These are phyloP conservation scores for Colletotrichum tamarilloi DNA, from an alignment of 2,329 filamentous ascomycete species.

Conservation along the genomic window DNA sequence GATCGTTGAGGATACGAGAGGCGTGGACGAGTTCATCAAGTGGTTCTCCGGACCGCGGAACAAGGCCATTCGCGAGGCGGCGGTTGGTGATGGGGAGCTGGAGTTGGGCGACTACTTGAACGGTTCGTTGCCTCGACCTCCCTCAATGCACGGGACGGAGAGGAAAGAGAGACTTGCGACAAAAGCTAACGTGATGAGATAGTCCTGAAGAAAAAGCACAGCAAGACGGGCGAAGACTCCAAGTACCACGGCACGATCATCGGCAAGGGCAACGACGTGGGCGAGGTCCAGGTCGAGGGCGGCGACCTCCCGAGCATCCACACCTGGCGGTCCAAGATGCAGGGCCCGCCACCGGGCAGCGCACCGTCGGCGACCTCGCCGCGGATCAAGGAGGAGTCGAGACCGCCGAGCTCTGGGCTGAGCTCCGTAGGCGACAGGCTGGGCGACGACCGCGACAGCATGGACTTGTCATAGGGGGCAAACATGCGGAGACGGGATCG, in stretches of 20 bases:
- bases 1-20: constrained; percentile 70
- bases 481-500: not conserved
- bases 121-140: constrained; percentile 54
- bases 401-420: constrained; percentile 65
- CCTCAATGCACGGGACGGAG: not conserved
- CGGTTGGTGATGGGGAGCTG: constrained; percentile 74
- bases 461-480: constrained; percentile 54
- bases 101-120: constrained; percentile 78
- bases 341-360: constrained; percentile 39
- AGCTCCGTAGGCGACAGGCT: constrained; percentile 65
- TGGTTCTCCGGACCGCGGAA: constrained; percentile 84
- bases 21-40: constrained; percentile 79
- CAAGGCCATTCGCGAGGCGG: constrained; percentile 84
- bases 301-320: constrained; percentile 74
- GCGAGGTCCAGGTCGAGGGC: constrained; percentile 82
- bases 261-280: constrained; percentile 75
- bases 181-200: not conserved
- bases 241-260: constrained; percentile 88
- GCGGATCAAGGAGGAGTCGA: constrained; percentile 45
- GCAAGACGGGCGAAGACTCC: constrained; percentile 87
- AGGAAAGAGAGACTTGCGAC: not conserved
- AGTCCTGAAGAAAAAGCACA: constrained; percentile 93
- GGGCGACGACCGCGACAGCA: constrained; percentile 55
- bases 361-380: constrained; percentile 33
- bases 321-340: constrained; percentile 68